Percentiles rank a stretch among this genome's conserved stretches.
These are phyloP conservation scores for Exsudoporus floridanus DNA, from an alignment of 1,284 basidiomycete species.

Conservation along the genomic window DNA sequence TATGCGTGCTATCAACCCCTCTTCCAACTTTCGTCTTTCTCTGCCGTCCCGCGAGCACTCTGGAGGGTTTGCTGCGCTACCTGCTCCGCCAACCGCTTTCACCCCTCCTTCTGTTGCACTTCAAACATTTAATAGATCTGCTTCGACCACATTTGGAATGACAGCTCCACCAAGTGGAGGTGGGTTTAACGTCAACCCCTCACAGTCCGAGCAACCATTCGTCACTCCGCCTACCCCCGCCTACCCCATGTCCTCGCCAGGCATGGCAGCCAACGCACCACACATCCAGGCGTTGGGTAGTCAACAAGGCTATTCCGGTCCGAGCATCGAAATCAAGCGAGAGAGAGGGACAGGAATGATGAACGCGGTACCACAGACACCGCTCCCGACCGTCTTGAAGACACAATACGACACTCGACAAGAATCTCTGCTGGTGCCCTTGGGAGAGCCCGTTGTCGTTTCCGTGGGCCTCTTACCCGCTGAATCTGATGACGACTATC, in stretches of 20 bases:
- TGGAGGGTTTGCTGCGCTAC: conserved; percentile 10
- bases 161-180: conserved; percentile 27
- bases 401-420: conserved; percentile 27
- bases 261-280: conserved; percentile 48
- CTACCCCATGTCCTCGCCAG: conserved; percentile 63
- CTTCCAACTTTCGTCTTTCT: conserved; percentile 35
- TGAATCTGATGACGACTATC: conserved; percentile 20
- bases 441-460: conserved; percentile 62
- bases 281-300: conserved; percentile 53
- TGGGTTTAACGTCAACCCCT: background rate
- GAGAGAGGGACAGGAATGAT: conserved; percentile 44
- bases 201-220: conserved; percentile 21
- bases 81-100: conserved; percentile 17
- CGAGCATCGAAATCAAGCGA: conserved; percentile 63
- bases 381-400: conserved; percentile 50
- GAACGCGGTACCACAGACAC: conserved; percentile 48
- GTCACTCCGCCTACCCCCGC: conserved; percentile 60
- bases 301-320: conserved; percentile 47
- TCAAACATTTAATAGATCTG: conserved; percentile 42
- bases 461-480: conserved; percentile 63
- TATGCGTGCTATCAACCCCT: conserved; percentile 41
- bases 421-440: conserved; percentile 33
- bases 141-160: conserved; percentile 49
- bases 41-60: conserved; percentile 34
- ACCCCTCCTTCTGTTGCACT: conserved; percentile 43